Base-by-base conservation (phyloP, 106 monocot genomes). In the Triglochin maritima region DNA sequence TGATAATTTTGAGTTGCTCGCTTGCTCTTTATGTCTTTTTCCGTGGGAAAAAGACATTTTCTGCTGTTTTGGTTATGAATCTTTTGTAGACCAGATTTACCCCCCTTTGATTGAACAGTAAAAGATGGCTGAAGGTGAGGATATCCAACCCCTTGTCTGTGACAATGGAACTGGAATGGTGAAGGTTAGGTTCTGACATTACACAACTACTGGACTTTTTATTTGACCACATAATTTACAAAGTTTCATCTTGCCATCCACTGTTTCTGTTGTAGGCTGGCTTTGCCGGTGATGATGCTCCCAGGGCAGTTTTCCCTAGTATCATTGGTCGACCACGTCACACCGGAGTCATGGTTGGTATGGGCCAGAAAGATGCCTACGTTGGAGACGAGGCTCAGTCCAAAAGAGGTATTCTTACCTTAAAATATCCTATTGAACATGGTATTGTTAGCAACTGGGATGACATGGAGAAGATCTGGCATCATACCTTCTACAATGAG, bases 381-480 rank as follows among this genome's bases (percentile, higher is more conserved):
- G 83, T 83, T 9, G 83, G 83, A 6, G 81, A 85, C 52, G 85
- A 81, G 50, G 85, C 85, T 13, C 85, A 81, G 50, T 81, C 85
- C 49, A 81, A 81, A 44, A 68, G 85, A 49, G 85, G 85, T 63
- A 85, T 85, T 52, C 73, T 85, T 12, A 85, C 85, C 52, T 65
- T 85, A 47, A 85, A 85, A 60, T 85, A 85, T 73, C 85, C 85
- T 3, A 81, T 85, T 67, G 85, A 85, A 79, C 85, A 85, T 47
- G 85, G 85, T 2, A 79, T 85, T 59, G 85, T 85, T 12, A 86
- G 73, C 73, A 82, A 86, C 67, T 86, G 86, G 86, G 86, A 86
- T 60, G 86, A 86, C 66, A 85, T 85, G 81, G 83, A 83, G 60
- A 83, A 83, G 63, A 79, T 83, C 46, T 82, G n/a, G n/a, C n/a